phyloP scores from a whole-genome alignment of 768 basidiomycete genomes.

The Paxillus ammoniavirescens region DNA sequence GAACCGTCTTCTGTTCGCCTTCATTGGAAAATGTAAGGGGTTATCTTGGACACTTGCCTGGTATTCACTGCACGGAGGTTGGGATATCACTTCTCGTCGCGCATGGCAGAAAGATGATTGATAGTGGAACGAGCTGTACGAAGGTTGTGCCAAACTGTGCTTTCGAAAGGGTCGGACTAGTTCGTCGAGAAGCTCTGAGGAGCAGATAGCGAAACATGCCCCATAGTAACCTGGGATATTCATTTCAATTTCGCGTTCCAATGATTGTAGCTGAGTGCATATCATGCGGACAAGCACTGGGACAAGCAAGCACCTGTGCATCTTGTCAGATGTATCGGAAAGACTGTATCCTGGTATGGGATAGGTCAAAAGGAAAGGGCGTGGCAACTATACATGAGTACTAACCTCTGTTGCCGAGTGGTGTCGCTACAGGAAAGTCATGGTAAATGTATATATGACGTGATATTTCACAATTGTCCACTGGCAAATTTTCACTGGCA shows the following conservation, averaged over 20 bases:
- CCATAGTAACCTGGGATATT: not conserved
- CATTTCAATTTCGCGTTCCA: not conserved
- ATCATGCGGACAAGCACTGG: not conserved
- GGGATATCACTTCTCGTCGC: too few species aligned
- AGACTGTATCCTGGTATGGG: too few species aligned
- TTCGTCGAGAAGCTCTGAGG: not conserved
- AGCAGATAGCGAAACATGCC: not conserved
- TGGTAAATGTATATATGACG: too few species aligned
- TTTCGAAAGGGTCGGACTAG: not conserved
- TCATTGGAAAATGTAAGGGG: not conserved
- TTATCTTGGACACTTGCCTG: not conserved
- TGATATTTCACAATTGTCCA: too few species aligned
- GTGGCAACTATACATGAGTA: not conserved
- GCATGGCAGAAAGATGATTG: not conserved
- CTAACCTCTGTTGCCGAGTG: not conserved
- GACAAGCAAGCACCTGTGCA: constrained; percentile 4
- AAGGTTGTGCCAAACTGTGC: not conserved
- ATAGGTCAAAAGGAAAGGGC: not conserved
- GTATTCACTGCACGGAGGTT: not conserved
- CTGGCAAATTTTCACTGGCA: too few species aligned
- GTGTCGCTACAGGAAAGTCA: not conserved
- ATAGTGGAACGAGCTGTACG: not conserved
- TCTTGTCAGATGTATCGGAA: not conserved
- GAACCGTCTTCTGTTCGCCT: not conserved
- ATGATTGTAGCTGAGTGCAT: not conserved